Evolutionary conservation across 1,139 yeast genomes (phyloP).

Genomic region (Pichia sp.): DNA sequence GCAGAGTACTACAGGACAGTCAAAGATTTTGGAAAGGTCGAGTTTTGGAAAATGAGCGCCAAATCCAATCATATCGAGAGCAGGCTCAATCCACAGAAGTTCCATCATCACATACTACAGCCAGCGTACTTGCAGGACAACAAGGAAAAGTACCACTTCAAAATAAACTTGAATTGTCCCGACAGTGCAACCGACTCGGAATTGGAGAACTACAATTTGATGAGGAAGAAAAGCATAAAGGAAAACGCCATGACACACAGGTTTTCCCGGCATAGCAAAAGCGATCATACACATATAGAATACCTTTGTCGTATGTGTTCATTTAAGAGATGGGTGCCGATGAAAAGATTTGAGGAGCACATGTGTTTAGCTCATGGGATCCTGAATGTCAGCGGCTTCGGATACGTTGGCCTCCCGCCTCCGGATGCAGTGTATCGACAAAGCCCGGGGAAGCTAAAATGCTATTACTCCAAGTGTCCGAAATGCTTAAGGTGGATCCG

Average conservation of each 20-base stretch:
- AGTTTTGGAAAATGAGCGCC: slow-evolving; percentile 14
- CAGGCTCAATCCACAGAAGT: slow-evolving; percentile 20
- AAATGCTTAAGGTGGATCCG: slow-evolving; percentile 23
- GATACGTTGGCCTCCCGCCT: slow-evolving; percentile 19
- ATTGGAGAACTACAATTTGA: slow-evolving; percentile 5
- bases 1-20: slow-evolving; percentile 3
- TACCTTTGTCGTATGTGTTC: slow-evolving; percentile 23
- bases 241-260: slow-evolving; percentile 16
- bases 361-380: slow-evolving; percentile 25
- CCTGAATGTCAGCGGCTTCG: slow-evolving; percentile 4
- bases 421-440: slow-evolving; percentile 20
- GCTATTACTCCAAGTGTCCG: slow-evolving; percentile 24
- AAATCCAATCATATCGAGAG: neutral
- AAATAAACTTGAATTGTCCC: slow-evolving; percentile 19
- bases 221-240: slow-evolving; percentile 9
- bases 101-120: slow-evolving; percentile 19
- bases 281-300: slow-evolving; percentile 1
- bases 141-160: slow-evolving; percentile 1
- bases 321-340: slow-evolving; percentile 20
- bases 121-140: neutral
- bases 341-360: slow-evolving; percentile 15
- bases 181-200: slow-evolving; percentile 17
- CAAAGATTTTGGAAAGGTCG: slow-evolving; percentile 5
- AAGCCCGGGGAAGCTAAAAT: slow-evolving; percentile 18
- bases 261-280: slow-evolving; percentile 11